Evolutionary conservation across 2,329 filamentous ascomycete species (phyloP), one percentile per base, ranked within the genome.

Genomic region (Xylaria sp.): DNA sequence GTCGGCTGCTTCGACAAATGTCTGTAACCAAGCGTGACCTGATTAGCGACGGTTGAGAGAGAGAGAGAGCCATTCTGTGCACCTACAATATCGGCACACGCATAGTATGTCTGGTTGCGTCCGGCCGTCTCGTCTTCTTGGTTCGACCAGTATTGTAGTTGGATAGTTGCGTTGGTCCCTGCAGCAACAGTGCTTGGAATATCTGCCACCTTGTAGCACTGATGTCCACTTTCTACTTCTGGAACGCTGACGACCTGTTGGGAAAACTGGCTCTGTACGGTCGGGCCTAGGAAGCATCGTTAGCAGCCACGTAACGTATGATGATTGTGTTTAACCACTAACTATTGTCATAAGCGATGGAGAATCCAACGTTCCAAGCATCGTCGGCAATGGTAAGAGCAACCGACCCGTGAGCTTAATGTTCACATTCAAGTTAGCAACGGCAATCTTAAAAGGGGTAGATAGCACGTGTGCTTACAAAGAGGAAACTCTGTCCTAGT

Each of bases 401-500:
- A 7, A 85, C 78, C 44, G 80, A 76, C 15, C 83, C 82, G 63
- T 83, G 81, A 35, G 78, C 81, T 82, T 52, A 17, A 11, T 17
- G 11, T 41, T 25, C 3, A 11, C 11, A 4, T 9, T 9, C 11
- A 13, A 35, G 49, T 63, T 21, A 51, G 60, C 2, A 29, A 41
- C 29, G 35, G 35, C 5, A 19, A 53, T 3, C 8, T 44, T 15
- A 2, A 9, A 21, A 23, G 19, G 4, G 13, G 10, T 17, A 6
- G 2, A 21, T 33, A 35, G 8, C 9, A 53, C 25, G 10, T 11
- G 8, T 11, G 54, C 79, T 66, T 65, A 83, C 81, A 73, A 4
- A 86, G 71, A 27, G 84, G 83, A 63, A 83, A 86, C 0, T 75
- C 67, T 0, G 83, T 85, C 54, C 83, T 75, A 60, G 83, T 82